Evolutionary conservation across 768 basidiomycete species (phyloP), one percentile per base, ranked within the genome.

Genomic region (Tricholoma furcatifolium): DNA sequence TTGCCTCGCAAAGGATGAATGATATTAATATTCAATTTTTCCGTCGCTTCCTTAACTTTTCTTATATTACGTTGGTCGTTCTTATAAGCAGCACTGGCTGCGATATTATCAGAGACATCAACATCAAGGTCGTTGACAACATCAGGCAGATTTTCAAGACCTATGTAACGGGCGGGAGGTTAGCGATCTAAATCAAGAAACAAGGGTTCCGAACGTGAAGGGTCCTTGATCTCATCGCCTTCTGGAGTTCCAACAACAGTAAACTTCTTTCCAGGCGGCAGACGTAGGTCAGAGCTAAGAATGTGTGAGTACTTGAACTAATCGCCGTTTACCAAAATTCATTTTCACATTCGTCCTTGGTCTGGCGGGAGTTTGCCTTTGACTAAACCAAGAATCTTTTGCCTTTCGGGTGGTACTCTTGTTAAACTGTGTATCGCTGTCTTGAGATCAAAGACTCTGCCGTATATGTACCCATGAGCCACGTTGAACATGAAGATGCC

Each of bases 221-320:
- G 88, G 68, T 91, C 90, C 64, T 89, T 91, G 65, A 93, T 84
- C 64, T 92, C 91, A 55, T 87, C 78, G 30, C 91, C 91, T 68
- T 91, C 82, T 1, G 91, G 89, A 6, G 92, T 94, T 10, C 93
- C 93, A 17, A 94, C 72, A 10, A 93, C 74, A n/a, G 83, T 88
- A 63, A 94, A 94, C 63, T 87, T 91, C 74, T 85, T 85, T 43
- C 84, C 82, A 15, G 72, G 62, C 0, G 70, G 56, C 5, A 91
- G 73, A 38, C 78, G 75, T 31, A 90, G 72, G 58, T 88, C 84
- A 18, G 76, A 74, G 38, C 85, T 88, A 54, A 34, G 44, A 41
- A 34, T 20, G 43, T 45, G 54, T 44, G 49, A 45, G 38, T 36
- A 52, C 7, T 27, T 27, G 32, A 14, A 43, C 1, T n/a, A n/a